Conservation (phyloP, 495 filamentous ascomycete species). For the Pseudevernia furfuracea region DNA sequence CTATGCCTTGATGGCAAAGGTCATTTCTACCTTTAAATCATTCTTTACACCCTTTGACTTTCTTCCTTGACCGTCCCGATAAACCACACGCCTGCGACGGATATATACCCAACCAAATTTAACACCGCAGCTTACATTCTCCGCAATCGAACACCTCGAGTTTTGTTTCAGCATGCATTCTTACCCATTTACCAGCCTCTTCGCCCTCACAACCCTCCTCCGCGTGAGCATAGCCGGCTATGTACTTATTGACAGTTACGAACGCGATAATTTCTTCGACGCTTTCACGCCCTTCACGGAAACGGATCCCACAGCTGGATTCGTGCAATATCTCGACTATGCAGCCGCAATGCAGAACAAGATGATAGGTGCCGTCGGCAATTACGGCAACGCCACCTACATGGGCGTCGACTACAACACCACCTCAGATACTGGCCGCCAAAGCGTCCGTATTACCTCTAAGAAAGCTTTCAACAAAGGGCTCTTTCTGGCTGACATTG, state of each 20-base stretch:
- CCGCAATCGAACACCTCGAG: neutral
- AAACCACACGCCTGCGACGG: neutral
- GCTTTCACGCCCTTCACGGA: constrained; percentile 46
- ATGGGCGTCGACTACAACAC: constrained; percentile 39
- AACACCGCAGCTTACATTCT: no score
- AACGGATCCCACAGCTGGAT: constrained; percentile 62
- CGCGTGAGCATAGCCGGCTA: constrained; percentile 41
- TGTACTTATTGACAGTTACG: constrained; percentile 41
- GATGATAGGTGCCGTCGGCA: constrained; percentile 44
- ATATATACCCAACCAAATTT: neutral
- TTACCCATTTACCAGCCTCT: neutral
- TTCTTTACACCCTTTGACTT: neutral
- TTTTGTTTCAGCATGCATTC: constrained; percentile 8
- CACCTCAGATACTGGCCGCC: constrained; percentile 41
- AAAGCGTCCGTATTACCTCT: constrained; percentile 49
- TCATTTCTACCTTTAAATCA: neutral
- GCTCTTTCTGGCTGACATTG: constrained; percentile 53
- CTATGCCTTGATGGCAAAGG: neutral
- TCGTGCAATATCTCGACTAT: constrained; percentile 53
- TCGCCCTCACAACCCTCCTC: constrained; percentile 24
- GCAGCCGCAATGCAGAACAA: constrained; percentile 42
- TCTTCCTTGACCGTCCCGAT: neutral
- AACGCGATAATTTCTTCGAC: constrained; percentile 44
- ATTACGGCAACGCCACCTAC: constrained; percentile 35
- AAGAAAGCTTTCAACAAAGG: constrained; percentile 46